These are phyloP conservation scores for Zygosaccharomyces pseudobailii DNA, from an alignment of 1,139 yeast genomes.

Conservation along the genomic window DNA sequence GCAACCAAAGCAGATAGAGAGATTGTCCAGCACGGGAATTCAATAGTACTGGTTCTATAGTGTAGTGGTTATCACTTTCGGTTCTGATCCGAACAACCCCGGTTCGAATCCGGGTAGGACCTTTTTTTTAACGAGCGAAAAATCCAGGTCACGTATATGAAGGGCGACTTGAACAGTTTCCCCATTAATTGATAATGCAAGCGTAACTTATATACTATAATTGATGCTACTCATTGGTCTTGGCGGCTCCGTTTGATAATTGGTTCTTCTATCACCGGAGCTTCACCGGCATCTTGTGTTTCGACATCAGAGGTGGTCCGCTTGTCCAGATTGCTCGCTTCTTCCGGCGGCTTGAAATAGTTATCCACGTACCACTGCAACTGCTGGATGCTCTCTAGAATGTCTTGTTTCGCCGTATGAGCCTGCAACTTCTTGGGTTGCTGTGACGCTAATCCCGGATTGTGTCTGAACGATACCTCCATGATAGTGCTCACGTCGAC, in stretches of 20 bases:
- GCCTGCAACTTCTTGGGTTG: slow-evolving; percentile 60
- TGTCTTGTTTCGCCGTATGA: slow-evolving; percentile 88
- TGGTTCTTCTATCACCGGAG: neutral
- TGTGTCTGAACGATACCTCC: slow-evolving; percentile 78
- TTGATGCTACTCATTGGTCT: neutral
- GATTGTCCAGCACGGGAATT: too few relatives aligned
- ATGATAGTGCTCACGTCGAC: slow-evolving; percentile 82
- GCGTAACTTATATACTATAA: slow-evolving; percentile 7
- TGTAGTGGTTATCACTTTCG: slow-evolving; percentile 66
- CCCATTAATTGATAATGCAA: too few relatives aligned
- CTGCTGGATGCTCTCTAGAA: slow-evolving; percentile 81
- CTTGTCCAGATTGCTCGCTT: slow-evolving; percentile 19
- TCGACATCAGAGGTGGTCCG: slow-evolving; percentile 1
- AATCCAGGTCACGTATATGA: too few relatives aligned
- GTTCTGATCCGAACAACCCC: slow-evolving; percentile 83
- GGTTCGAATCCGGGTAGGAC: slow-evolving; percentile 96
- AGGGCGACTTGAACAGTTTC: too few relatives aligned
- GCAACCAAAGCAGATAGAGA: too few relatives aligned
- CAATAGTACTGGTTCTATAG: too few relatives aligned
- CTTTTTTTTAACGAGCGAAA: too few relatives aligned
- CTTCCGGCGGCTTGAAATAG: slow-evolving; percentile 40
- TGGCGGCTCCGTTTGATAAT: neutral
- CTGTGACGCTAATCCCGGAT: slow-evolving; percentile 47
- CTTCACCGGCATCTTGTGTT: neutral
- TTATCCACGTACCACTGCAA: slow-evolving; percentile 70